Evolutionary conservation across 805 yeast genomes (phyloP).

Genomic region (Candida argentea): DNA sequence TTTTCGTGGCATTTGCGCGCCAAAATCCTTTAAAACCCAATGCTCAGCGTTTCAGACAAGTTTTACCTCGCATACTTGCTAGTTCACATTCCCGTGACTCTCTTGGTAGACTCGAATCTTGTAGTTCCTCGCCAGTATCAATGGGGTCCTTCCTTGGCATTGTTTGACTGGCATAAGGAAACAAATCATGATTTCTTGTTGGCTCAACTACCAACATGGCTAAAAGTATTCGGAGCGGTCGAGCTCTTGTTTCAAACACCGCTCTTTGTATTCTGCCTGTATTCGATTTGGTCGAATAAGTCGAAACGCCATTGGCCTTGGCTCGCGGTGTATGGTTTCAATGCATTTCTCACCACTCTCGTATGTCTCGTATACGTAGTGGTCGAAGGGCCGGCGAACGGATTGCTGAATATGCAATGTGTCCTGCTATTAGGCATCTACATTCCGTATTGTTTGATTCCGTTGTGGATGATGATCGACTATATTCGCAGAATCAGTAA

Average conservation of each 20-base stretch:
- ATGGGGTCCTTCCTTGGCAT: constrained; percentile 34
- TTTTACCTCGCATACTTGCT: constrained; percentile 44
- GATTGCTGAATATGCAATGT: constrained; percentile 27
- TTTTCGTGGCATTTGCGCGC: too few relatives aligned
- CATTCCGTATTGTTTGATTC: constrained; percentile 63
- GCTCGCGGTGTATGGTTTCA: constrained; percentile 63
- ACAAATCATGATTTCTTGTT: constrained; percentile 67
- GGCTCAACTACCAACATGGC: constrained; percentile 56
- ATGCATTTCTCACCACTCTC: constrained; percentile 72
- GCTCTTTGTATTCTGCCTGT: constrained; percentile 38
- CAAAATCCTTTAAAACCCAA: too few relatives aligned
- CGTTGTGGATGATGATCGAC: constrained; percentile 46
- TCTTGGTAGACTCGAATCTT: constrained; percentile 65
- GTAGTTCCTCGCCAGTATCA: constrained; percentile 48
- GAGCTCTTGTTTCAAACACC: constrained; percentile 79
- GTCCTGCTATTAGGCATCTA: constrained; percentile 43
- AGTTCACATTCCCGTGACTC: constrained; percentile 66
- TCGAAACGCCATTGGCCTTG: constrained; percentile 11
- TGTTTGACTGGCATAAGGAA: constrained; percentile 51
- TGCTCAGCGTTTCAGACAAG: constrained; percentile 16
- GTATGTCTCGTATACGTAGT: constrained; percentile 53
- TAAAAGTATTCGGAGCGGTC: constrained; percentile 55
- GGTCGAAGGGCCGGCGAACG: constrained; percentile 22
- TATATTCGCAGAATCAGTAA: constrained; percentile 7
- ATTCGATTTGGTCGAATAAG: constrained; percentile 7